Evolutionary conservation across 441 rosid genomes (phyloP).

Genomic region (Populus hybrid): DNA sequence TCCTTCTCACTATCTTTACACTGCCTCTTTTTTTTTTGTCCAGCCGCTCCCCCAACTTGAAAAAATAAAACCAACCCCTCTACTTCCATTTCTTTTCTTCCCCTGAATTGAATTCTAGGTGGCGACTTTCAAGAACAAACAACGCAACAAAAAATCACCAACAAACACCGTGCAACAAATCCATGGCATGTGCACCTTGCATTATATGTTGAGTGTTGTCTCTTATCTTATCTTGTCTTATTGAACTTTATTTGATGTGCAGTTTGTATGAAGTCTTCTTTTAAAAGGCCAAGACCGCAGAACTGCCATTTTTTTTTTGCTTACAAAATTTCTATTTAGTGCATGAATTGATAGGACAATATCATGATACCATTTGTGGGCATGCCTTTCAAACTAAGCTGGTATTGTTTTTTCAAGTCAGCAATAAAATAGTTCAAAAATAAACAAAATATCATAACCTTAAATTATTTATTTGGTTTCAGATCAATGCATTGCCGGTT

Average conservation of each 20-base stretch:
- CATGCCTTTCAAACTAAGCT: background rate
- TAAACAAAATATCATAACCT: constrained; percentile 3
- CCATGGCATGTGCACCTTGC: background rate
- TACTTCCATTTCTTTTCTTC: too few relatives aligned
- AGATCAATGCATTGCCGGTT: constrained; percentile 83
- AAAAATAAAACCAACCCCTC: too few relatives aligned
- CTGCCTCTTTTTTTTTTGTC: too few relatives aligned
- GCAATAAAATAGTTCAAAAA: background rate
- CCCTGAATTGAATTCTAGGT: too few relatives aligned
- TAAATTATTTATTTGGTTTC: constrained; percentile 23
- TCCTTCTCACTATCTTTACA: too few relatives aligned
- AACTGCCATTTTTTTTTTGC: background rate
- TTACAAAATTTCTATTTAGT: background rate
- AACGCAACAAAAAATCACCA: too few relatives aligned
- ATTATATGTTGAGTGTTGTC: background rate
- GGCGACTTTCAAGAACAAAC: too few relatives aligned
- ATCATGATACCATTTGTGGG: background rate
- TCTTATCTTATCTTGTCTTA: background rate
- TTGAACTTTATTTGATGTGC: background rate
- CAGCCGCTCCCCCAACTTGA: too few relatives aligned
- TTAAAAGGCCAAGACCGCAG: background rate
- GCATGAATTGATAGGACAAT: background rate
- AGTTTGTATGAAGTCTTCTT: background rate
- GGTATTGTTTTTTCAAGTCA: background rate
- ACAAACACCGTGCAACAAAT: too few relatives aligned